Percentiles rank a stretch among this genome's conserved stretches.
Evolutionary conservation across 179 eudicot species (phyloP).

Genomic region (Carnegiea gigantea): DNA sequence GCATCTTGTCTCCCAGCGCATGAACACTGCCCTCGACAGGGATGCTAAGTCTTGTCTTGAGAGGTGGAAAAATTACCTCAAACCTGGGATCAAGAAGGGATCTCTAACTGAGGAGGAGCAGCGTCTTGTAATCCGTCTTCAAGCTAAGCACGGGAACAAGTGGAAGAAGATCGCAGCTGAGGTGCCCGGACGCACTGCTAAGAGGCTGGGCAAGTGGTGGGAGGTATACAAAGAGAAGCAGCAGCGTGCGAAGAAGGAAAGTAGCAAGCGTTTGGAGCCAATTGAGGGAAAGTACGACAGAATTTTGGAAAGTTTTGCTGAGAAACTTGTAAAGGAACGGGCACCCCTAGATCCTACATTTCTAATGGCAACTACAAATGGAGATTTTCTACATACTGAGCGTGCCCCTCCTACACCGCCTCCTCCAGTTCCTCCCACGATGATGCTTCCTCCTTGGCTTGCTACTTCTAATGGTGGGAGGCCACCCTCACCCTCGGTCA

Average conservation of each 20-base stretch:
- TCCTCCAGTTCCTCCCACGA: slow-evolving; percentile 25
- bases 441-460: slow-evolving; percentile 78
- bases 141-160: slow-evolving; percentile 76
- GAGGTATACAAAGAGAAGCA: slow-evolving; percentile 78
- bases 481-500: slow-evolving; percentile 74
- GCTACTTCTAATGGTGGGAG: slow-evolving; percentile 45
- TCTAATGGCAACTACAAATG: slow-evolving; percentile 51
- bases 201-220: slow-evolving; percentile 81
- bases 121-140: slow-evolving; percentile 55
- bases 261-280: slow-evolving; percentile 44
- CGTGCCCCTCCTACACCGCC: slow-evolving; percentile 31
- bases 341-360: slow-evolving; percentile 14
- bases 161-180: slow-evolving; percentile 85
- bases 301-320: slow-evolving; percentile 71
- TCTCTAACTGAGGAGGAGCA: slow-evolving; percentile 69
- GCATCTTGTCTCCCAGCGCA: slow-evolving; percentile 72
- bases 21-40: slow-evolving; percentile 52
- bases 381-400: slow-evolving; percentile 44
- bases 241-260: slow-evolving; percentile 59
- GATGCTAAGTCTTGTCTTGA: slow-evolving; percentile 77
- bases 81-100: slow-evolving; percentile 75
- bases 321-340: slow-evolving; percentile 70
- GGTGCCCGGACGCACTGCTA: slow-evolving; percentile 76
- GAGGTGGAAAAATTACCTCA: slow-evolving; percentile 77
- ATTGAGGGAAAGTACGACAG: slow-evolving; percentile 67